phyloP scores from a whole-genome alignment of 495 filamentous ascomycete genomes.

The Penicillium argentinense region DNA sequence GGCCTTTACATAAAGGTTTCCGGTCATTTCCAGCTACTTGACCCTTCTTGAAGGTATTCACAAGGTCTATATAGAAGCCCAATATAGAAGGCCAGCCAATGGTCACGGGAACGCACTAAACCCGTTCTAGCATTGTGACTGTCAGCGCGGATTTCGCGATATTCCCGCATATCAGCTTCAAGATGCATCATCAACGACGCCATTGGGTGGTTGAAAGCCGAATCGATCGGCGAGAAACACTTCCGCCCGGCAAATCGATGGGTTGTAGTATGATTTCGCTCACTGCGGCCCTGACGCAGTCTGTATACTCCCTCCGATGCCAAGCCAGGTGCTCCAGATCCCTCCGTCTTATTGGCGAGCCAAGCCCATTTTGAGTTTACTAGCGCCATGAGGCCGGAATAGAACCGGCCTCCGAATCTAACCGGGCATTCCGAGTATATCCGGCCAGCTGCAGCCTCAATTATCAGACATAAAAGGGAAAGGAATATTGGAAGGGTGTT shows the following conservation, averaged over 20 bases:
- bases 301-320: constrained; percentile 28
- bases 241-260: no score
- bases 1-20: neutral
- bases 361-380: constrained; percentile 25
- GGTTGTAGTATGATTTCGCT: constrained; percentile 1
- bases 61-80: constrained; percentile 34
- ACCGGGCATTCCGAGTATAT: constrained; percentile 24
- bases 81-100: constrained; percentile 25
- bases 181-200: neutral
- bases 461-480: no score
- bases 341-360: constrained; percentile 23
- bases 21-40: constrained; percentile 5
- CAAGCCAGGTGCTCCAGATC: constrained; percentile 19
- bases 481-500: no score
- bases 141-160: neutral
- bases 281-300: constrained; percentile 10
- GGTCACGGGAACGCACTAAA: constrained; percentile 38
- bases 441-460: no score
- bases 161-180: neutral
- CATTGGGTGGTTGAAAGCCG: neutral
- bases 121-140: constrained; percentile 18
- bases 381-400: constrained; percentile 46
- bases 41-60: constrained; percentile 11
- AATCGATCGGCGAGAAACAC: neutral
- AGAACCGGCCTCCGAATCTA: constrained; percentile 46